Evolutionary conservation across 306 rosid species (phyloP), one percentile per base, ranked within the genome.

Genomic region (Oxytropis ochrocephala): DNA sequence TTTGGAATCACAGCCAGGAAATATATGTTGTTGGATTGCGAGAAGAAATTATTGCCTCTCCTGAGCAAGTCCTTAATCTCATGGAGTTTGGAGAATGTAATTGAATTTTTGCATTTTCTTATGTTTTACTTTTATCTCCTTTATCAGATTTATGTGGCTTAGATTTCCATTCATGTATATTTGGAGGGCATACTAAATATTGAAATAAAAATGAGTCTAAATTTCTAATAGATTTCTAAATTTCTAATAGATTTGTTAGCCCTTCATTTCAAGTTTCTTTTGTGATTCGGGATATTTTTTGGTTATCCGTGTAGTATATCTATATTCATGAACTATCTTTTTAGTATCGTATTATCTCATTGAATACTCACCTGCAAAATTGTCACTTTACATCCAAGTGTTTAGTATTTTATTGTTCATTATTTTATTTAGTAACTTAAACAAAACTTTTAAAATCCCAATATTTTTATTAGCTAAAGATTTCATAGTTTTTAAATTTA

Each of bases 61-160:
- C 96, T 27, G 91, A 88, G 75, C 98, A 94, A 85, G 94, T 90
- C 69, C 88, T 90, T 69, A 75, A 85, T 39, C 70, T 94, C 77
- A 86, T 90, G 97, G 88, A 88, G 66, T 86, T 84, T 72, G 96
- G 98, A 84, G 98, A 94, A 81, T 82, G 98, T 94, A 85, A 79
- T 63, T 60, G 32, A 42, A 13, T 14, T 44, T 71, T 33, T 64
- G 29, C 47, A 44, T 11, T 55, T 67, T 24, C 0, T 75, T 11
- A 27, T 42, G 19, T 43, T 67, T 71, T 49, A 5, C 67, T 16
- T 47, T 70, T 38, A 2, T 12, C 38, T 29, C 27, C 10, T 7
- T 59, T 71, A 42, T 71, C 36, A 36, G 12, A n/a, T 11, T 52
- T 27, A 9, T 33, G 17, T 39, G 38, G 75, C 54, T 57, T 64